Conservation (phyloP, 2,329 filamentous ascomycete species). For the Beauveria sp. region DNA sequence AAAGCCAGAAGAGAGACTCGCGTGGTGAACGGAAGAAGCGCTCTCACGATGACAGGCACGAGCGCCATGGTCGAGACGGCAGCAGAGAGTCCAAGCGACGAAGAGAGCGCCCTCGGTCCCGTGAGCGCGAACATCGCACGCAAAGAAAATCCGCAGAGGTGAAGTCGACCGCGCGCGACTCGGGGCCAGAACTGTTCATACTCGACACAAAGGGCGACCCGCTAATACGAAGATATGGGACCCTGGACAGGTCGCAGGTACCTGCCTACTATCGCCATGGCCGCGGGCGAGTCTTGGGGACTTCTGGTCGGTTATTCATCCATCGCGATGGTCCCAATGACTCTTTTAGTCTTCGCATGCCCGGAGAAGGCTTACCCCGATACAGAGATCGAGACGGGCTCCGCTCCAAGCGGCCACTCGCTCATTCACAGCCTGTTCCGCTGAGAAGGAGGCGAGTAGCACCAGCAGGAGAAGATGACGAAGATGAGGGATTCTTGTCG, state of each 20-base stretch:
- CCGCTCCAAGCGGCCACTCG: conserved; percentile 18
- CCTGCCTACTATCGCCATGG: conserved; percentile 65
- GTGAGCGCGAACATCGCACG: not conserved
- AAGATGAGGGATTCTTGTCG: conserved; percentile 40
- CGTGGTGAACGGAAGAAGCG: conserved; percentile 12
- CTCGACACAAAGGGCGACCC: conserved; percentile 71
- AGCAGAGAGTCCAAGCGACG: conserved; percentile 16
- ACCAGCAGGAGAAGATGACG: conserved; percentile 14
- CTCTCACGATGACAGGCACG: conserved; percentile 11
- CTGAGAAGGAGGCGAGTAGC: conserved; percentile 24
- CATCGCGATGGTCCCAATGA: conserved; percentile 56
- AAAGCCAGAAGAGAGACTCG: conserved; percentile 11
- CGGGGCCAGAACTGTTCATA: conserved; percentile 33
- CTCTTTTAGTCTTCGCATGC: conserved; percentile 41
- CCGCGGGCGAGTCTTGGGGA: conserved; percentile 62
- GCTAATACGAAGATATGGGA: conserved; percentile 67
- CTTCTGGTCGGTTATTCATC: conserved; percentile 52
- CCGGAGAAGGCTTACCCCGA: conserved; percentile 28
- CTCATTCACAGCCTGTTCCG: conserved; percentile 31
- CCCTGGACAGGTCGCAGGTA: conserved; percentile 62
- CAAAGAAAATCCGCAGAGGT: conserved; percentile 4
- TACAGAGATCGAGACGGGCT: conserved; percentile 13
- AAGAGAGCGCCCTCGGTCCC: conserved; percentile 11
- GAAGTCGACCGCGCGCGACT: not conserved
- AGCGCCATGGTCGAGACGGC: conserved; percentile 11